Conservation (phyloP, 2,329 filamentous ascomycete genomes). For the Amauroascus verrucosus region DNA sequence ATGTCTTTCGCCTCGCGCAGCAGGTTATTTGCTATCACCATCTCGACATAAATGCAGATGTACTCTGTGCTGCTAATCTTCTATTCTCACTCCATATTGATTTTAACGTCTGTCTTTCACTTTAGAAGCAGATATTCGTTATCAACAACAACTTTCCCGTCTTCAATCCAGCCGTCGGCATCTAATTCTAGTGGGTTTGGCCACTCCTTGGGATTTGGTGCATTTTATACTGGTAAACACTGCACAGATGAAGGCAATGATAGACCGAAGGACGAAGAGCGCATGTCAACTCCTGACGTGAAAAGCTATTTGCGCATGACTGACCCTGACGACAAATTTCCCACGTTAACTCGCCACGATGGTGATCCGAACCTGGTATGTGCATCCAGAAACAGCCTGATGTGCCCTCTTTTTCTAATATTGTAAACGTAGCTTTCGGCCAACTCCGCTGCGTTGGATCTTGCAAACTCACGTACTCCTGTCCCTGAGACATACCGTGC, state of each 20-base stretch:
- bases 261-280: conserved; percentile 38
- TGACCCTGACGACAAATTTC: conserved; percentile 73
- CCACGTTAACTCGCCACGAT: conserved; percentile 49
- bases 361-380: conserved; percentile 47
- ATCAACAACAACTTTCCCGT: conserved; percentile 53
- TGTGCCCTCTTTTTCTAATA: background rate
- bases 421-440: conserved; percentile 54
- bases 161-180: conserved; percentile 25
- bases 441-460: conserved; percentile 69
- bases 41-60: too few relatives aligned
- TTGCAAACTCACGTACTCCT: conserved; percentile 60
- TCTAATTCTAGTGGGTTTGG: conserved; percentile 21
- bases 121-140: conserved; percentile 74
- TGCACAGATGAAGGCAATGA: conserved; percentile 80
- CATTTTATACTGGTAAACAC: conserved; percentile 76
- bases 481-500: conserved; percentile 56
- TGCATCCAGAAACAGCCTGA: conserved; percentile 10
- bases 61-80: too few relatives aligned
- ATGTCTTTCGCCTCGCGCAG: too few relatives aligned
- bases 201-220: conserved; percentile 52
- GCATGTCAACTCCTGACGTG: conserved; percentile 52
- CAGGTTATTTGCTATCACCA: too few relatives aligned
- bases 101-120: background rate
- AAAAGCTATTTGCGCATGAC: conserved; percentile 61
- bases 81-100: background rate